Base-by-base conservation (phyloP, 2,329 filamentous ascomycete species). In the Diaporthe vexans region DNA sequence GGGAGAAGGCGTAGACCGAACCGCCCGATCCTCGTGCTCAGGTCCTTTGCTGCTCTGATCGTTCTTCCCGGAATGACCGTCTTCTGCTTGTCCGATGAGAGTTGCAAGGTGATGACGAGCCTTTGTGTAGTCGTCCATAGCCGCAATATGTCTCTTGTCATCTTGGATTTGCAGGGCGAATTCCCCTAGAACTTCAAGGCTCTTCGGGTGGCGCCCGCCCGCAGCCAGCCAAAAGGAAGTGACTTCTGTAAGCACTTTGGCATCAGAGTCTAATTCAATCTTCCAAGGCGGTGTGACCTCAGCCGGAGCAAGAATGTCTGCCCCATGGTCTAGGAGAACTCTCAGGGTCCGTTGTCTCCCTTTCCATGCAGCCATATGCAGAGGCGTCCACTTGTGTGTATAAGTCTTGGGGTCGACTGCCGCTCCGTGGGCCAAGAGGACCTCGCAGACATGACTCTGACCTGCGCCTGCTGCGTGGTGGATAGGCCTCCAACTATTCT, bases 401-500 rank as follows among this genome's bases (percentile, higher is more conserved):
- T 3, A 29, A 4, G 63, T 67, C 8, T 13, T 13, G 15, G 46
- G 21, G 24, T 67, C 13, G 1, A 67, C 46, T 21, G 21, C 29
- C 13, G 46, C 21, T 37, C 63, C 63, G 6, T 52, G 29, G 7
- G 11, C n/a, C 21, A 67, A 8, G n/a, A 52, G 63, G 8, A 67
- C 35, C 29, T 40, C 8, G 11, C 10, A n/a, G 40, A 52, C 46
- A 3, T 37, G 11, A 21, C 26, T 24, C 6, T 67, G 26, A 11
- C 61, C 46, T 19, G 7, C 61, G 26, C 43, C 37, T 8, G 61
- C 43, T 9, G 61, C 61, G 35, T 52, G 61, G 51, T 67, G 61
- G 11, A 67, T 24, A 10, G 61, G 29, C 21, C 17, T 67, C 61
- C 61, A 52, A 4, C 61, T 40, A 15, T 4, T 67, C 13, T 17